Evolutionary conservation across 1,284 basidiomycete species (phyloP).

Genomic region (Tylopilus sp.): DNA sequence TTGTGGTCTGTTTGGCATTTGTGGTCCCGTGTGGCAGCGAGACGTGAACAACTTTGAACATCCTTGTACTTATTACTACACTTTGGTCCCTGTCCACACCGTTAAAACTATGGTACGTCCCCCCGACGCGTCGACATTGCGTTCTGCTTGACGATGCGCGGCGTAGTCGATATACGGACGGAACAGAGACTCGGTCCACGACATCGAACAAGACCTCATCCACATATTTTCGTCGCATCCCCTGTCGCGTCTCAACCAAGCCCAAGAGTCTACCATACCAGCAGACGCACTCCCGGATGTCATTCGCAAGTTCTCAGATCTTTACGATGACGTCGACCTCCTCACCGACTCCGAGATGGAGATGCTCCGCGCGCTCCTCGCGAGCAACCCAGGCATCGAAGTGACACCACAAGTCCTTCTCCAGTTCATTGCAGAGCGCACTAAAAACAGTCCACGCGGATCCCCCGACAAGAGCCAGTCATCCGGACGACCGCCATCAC

Average conservation of each 20-base stretch:
- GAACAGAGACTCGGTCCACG: conserved; percentile 60
- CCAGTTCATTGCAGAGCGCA: conserved; percentile 61
- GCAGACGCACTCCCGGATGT: conserved; percentile 65
- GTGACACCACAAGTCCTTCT: conserved; percentile 66
- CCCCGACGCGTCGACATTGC: conserved; percentile 10
- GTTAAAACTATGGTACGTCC: conserved; percentile 27
- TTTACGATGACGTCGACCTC: conserved; percentile 56
- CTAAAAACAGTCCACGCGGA: conserved; percentile 44
- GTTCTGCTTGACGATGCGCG: conserved; percentile 1
- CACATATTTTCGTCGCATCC: conserved; percentile 64
- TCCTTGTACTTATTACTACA: conserved; percentile 9
- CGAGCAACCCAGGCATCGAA: conserved; percentile 57
- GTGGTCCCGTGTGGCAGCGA: no score
- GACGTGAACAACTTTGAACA: background rate
- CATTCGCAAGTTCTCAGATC: conserved; percentile 54
- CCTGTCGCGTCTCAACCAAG: conserved; percentile 49
- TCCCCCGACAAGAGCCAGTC: conserved; percentile 35
- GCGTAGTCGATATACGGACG: conserved; percentile 42
- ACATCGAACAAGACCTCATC: conserved; percentile 64
- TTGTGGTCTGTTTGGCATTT: conserved; percentile 26
- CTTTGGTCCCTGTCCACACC: conserved; percentile 6
- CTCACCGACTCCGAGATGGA: conserved; percentile 55
- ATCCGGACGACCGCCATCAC: conserved; percentile 20
- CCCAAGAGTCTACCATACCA: conserved; percentile 59
- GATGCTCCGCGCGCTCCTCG: conserved; percentile 53